Conservation (phyloP, 1,284 basidiomycete species). For the Farysia itapuensis region DNA sequence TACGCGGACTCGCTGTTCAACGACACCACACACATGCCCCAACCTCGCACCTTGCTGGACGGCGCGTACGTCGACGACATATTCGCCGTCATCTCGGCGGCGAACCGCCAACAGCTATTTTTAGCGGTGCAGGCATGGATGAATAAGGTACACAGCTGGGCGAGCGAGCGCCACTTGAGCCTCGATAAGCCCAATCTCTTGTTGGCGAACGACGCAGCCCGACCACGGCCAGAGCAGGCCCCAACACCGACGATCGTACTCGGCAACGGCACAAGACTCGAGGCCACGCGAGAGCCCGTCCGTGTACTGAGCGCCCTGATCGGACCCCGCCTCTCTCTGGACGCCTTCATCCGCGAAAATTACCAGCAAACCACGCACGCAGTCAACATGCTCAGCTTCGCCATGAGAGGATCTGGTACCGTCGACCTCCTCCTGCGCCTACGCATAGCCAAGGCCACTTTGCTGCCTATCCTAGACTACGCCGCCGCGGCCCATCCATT, state of each 20-base stretch:
- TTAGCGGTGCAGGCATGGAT: neutral
- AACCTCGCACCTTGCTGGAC: neutral
- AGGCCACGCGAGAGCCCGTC: neutral
- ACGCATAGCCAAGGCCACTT: neutral
- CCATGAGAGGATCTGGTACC: neutral
- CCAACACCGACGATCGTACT: neutral
- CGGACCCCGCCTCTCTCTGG: neutral
- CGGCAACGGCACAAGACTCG: too few relatives aligned
- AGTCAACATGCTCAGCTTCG: neutral
- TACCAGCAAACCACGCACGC: neutral
- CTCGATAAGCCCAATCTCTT: neutral
- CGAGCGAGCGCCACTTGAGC: neutral
- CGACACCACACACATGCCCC: neutral
- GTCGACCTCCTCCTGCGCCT: neutral
- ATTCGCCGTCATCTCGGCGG: neutral
- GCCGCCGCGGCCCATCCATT: neutral
- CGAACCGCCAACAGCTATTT: neutral
- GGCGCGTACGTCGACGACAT: neutral
- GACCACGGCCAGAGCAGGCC: too few relatives aligned
- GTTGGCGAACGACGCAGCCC: neutral
- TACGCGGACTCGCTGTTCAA: neutral
- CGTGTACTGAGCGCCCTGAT: neutral
- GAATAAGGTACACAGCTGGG: neutral
- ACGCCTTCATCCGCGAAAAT: neutral
- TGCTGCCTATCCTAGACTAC: neutral